phyloP scores from a whole-genome alignment of 1,139 yeast genomes.

The Lipomyces yarrowii region DNA sequence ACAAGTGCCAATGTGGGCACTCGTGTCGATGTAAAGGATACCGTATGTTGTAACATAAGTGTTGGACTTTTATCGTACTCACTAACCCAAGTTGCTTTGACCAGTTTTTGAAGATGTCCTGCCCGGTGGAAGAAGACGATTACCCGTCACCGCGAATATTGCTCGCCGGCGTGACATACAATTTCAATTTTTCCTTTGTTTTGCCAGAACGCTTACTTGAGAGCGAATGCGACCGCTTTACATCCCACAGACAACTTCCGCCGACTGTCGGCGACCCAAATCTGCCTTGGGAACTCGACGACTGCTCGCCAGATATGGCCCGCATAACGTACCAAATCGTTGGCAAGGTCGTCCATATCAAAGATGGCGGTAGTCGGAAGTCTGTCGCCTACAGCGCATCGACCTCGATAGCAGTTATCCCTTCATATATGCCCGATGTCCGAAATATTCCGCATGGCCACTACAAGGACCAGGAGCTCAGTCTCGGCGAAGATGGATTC shows the following conservation, averaged over 20 bases:
- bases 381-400: conserved; percentile 8
- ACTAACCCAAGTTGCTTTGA: not conserved
- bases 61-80: not conserved
- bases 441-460: conserved; percentile 12
- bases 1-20: conserved; percentile 11
- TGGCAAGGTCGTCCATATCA: conserved; percentile 9
- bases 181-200: conserved; percentile 22
- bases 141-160: conserved; percentile 9
- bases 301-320: conserved; percentile 27
- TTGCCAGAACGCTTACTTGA: conserved; percentile 27
- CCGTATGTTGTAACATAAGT: conserved; percentile 5
- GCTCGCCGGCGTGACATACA: conserved; percentile 16
- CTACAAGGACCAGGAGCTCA: conserved; percentile 13
- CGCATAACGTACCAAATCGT: conserved; percentile 15
- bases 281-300: conserved; percentile 8
- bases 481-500: conserved; percentile 12
- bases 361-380: not conserved
- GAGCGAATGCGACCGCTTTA: conserved; percentile 15
- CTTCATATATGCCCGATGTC: conserved; percentile 20
- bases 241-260: conserved; percentile 21
- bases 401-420: conserved; percentile 10
- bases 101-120: conserved; percentile 24
- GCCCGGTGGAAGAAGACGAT: conserved; percentile 15
- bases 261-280: conserved; percentile 18
- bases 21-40: conserved; percentile 12